A percentile compares a stretch with the other conserved stretches of the same genome.
Conservation (phyloP, 108 stramenopile species). For the Cafeteria roenbergensis region DNA sequence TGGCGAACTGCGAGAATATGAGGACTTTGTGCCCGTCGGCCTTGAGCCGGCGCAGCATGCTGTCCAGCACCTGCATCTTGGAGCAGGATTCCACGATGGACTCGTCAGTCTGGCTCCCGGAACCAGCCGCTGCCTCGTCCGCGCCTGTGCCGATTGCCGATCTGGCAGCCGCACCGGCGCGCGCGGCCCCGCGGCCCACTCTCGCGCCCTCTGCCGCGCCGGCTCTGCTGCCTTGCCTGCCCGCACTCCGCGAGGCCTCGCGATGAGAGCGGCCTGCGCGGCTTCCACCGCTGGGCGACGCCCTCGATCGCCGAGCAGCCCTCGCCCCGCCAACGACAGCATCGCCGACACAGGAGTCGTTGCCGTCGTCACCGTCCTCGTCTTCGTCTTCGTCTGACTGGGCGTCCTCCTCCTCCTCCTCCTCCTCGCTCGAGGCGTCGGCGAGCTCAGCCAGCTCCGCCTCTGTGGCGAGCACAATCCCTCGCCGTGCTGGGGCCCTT, state of each 20-base stretch:
- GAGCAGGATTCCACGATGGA: slow-evolving; percentile 65
- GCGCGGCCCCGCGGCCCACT: not conserved
- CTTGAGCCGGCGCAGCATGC: slow-evolving; percentile 72
- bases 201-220: not conserved
- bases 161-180: not conserved
- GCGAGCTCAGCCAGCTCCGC: slow-evolving; percentile 66
- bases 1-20: slow-evolving; percentile 90
- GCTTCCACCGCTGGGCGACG: too few relatives aligned
- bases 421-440: slow-evolving; percentile 35
- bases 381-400: too few relatives aligned
- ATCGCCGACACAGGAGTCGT: too few relatives aligned
- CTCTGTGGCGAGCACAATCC: too few relatives aligned
- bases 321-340: too few relatives aligned
- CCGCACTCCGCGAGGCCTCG: too few relatives aligned
- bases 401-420: too few relatives aligned
- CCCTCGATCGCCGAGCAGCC: too few relatives aligned
- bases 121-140: not conserved
- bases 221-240: not conserved
- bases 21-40: slow-evolving; percentile 77
- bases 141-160: not conserved
- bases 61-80: slow-evolving; percentile 74
- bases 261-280: too few relatives aligned
- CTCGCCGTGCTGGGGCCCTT: too few relatives aligned
- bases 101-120: slow-evolving; percentile 26
- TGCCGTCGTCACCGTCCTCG: too few relatives aligned